phyloP scores from a whole-genome alignment of 176 grass and related monocot genomes.

The Canna indica region DNA sequence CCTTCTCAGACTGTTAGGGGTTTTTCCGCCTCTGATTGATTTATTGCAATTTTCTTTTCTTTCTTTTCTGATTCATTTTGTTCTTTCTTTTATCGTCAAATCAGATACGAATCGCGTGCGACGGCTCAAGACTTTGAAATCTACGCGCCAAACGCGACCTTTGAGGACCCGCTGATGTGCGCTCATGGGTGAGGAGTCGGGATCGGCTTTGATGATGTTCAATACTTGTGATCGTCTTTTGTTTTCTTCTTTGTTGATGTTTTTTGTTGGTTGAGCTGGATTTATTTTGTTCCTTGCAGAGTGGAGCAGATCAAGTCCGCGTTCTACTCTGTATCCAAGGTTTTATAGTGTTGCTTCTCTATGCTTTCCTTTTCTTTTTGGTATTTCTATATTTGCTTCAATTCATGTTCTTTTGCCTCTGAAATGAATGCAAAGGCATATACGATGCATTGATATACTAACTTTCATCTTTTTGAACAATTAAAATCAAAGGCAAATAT shows the following conservation, averaged over 20 bases:
- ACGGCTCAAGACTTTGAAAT: conserved; percentile 33
- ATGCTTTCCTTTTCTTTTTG: neutral
- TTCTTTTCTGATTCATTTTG: neutral
- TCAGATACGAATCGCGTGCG: conserved; percentile 29
- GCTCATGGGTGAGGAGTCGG: conserved; percentile 40
- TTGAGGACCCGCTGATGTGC: conserved; percentile 37
- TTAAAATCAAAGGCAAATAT: too few species aligned
- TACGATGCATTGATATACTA: too few species aligned
- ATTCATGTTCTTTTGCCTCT: neutral
- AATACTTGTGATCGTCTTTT: neutral
- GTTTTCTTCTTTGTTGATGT: neutral
- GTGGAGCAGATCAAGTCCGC: conserved; percentile 6
- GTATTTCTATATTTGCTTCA: neutral
- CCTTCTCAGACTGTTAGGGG: conserved; percentile 33
- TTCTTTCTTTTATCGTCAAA: neutral
- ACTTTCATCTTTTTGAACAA: too few species aligned
- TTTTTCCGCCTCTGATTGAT: neutral
- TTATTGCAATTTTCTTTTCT: neutral
- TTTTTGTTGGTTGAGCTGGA: neutral
- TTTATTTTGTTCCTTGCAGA: neutral
- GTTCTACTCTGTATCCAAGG: neutral
- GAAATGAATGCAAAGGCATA: neutral
- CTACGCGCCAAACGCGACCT: conserved; percentile 20
- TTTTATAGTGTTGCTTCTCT: neutral
- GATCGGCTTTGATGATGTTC: too few species aligned